These are phyloP conservation scores for Solanum tacnaense DNA, from an alignment of 257 asterid genomes.

Conservation along the genomic window DNA sequence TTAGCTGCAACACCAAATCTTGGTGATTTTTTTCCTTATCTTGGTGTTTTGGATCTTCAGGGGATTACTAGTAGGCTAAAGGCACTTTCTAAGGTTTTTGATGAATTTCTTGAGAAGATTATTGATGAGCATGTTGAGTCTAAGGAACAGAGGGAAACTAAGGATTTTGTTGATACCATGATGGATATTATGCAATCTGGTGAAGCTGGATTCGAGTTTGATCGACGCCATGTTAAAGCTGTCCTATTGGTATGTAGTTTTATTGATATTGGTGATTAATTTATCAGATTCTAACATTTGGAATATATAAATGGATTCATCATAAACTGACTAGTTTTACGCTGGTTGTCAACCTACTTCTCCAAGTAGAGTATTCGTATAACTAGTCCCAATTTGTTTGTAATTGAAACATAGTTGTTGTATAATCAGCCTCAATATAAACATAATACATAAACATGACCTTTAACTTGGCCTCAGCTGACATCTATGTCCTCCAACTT, in stretches of 20 bases:
- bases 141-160: not conserved
- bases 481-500: too few species aligned
- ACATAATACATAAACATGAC: not conserved
- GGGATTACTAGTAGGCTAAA: conserved; percentile 7
- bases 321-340: not conserved
- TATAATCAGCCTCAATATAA: not conserved
- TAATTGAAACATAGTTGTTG: not conserved
- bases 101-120: conserved; percentile 7
- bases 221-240: conserved; percentile 6
- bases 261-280: not conserved
- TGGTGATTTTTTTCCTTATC: conserved; percentile 15
- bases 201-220: conserved; percentile 3
- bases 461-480: too few species aligned
- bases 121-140: conserved; percentile 1
- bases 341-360: not conserved
- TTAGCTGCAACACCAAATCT: conserved; percentile 4
- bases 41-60: conserved; percentile 11
- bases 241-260: conserved; percentile 8
- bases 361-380: not conserved
- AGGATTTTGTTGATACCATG: conserved; percentile 12
- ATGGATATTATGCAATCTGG: conserved; percentile 11
- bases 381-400: not conserved
- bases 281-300: not conserved
- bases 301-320: not conserved
- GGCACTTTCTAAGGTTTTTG: not conserved